These are phyloP conservation scores for Penicillium mononematosum DNA, from an alignment of 495 filamentous ascomycete genomes.

Conservation along the genomic window DNA sequence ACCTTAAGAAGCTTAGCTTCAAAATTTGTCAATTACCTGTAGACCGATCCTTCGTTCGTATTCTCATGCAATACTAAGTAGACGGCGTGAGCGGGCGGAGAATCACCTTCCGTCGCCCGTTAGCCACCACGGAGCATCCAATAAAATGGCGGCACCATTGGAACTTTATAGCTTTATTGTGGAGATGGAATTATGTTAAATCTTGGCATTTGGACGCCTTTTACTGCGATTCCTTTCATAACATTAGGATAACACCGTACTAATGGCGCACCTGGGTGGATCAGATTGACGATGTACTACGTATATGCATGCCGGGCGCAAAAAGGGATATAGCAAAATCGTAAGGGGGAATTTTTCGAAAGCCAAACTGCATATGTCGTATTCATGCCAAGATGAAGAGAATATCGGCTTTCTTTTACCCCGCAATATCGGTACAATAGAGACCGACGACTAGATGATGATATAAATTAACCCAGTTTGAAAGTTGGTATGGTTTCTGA, in stretches of 20 bases:
- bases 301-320: not conserved
- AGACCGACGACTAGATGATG: not conserved
- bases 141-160: not conserved
- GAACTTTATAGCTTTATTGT: not conserved
- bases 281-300: not conserved
- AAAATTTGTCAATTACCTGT: not conserved
- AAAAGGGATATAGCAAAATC: not conserved
- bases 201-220: not conserved
- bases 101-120: not conserved
- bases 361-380: not conserved
- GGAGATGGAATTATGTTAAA: not conserved
- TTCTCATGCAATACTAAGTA: not conserved
- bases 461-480: not conserved
- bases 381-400: conserved; percentile 1
- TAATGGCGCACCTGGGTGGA: not conserved
- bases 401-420: not conserved
- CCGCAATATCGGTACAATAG: conserved; percentile 9
- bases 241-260: not conserved
- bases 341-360: not conserved
- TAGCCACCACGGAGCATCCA: not conserved
- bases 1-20: not conserved
- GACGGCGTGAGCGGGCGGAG: not conserved
- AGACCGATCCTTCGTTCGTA: not conserved
- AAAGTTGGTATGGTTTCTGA: not conserved
- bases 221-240: not conserved